Conservation (phyloP, 257 asterid genomes). For the Rauvolfia tetraphylla region DNA sequence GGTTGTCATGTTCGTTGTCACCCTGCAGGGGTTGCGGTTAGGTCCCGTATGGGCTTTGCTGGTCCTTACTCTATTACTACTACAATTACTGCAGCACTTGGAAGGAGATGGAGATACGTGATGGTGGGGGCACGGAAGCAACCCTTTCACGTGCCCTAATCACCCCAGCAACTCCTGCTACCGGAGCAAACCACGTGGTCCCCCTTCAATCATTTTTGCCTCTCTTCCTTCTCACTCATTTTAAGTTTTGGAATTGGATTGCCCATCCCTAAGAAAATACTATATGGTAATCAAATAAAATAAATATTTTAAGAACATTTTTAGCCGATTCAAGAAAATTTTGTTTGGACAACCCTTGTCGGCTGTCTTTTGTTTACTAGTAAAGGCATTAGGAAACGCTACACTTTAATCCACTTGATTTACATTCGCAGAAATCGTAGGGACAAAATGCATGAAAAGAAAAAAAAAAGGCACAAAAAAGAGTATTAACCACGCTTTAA, state of each 20-base stretch:
- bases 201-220: slow-evolving; percentile 20
- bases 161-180: slow-evolving; percentile 27
- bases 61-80: slow-evolving; percentile 9
- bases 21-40: slow-evolving; percentile 1
- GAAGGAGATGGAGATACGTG: not conserved
- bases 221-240: not conserved
- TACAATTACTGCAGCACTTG: not conserved
- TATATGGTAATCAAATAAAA: too few species aligned
- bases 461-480: too few species aligned
- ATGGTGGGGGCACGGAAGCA: slow-evolving; percentile 21
- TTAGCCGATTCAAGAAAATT: not conserved
- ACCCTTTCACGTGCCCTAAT: slow-evolving; percentile 41
- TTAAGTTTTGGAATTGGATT: not conserved
- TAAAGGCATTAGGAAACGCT: not conserved
- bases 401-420: not conserved
- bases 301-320: not conserved
- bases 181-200: slow-evolving; percentile 44
- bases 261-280: not conserved
- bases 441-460: too few species aligned
- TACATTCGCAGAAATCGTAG: too few species aligned
- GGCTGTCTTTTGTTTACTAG: not conserved
- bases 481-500: too few species aligned
- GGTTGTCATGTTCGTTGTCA: slow-evolving; percentile 34
- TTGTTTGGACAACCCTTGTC: not conserved
- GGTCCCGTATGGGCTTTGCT: not conserved